A percentile compares a stretch with the other conserved stretches of the same genome.
Conservation (phyloP, 306 rosid genomes). For the Hippophae rhamnoides region DNA sequence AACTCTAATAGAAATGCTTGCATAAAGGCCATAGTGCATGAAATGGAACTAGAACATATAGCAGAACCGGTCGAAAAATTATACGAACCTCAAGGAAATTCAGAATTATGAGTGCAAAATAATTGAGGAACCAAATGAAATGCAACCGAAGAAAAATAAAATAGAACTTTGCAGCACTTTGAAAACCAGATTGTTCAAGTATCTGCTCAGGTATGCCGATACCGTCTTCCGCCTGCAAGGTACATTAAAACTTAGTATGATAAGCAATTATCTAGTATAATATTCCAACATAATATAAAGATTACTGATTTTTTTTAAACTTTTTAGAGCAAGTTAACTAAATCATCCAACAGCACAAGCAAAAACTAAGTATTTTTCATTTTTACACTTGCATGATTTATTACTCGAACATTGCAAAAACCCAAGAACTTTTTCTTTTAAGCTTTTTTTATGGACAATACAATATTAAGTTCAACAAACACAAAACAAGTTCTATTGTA, state of each 20-base stretch:
- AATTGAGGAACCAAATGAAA: constrained; percentile 59
- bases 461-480: no score
- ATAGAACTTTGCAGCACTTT: constrained; percentile 53
- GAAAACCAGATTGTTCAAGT: constrained; percentile 63
- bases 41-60: not conserved
- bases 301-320: no score
- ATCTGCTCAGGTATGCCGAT: constrained; percentile 83
- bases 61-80: constrained; percentile 7
- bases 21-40: no score
- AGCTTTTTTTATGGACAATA: no score
- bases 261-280: constrained; percentile 6
- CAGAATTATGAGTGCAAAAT: constrained; percentile 59
- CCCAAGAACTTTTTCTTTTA: no score
- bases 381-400: no score
- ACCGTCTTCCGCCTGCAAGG: constrained; percentile 93
- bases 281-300: not conserved
- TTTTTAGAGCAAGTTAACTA: not conserved
- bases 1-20: not conserved
- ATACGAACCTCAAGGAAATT: constrained; percentile 83
- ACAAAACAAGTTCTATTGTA: no score
- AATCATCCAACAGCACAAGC: not conserved
- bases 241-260: constrained; percentile 16
- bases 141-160: constrained; percentile 38
- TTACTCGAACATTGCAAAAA: not conserved
- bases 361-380: not conserved